Evolutionary conservation across 805 yeast species (phyloP), one percentile per base, ranked within the genome.

Genomic region (Hyphopichia homilentoma): DNA sequence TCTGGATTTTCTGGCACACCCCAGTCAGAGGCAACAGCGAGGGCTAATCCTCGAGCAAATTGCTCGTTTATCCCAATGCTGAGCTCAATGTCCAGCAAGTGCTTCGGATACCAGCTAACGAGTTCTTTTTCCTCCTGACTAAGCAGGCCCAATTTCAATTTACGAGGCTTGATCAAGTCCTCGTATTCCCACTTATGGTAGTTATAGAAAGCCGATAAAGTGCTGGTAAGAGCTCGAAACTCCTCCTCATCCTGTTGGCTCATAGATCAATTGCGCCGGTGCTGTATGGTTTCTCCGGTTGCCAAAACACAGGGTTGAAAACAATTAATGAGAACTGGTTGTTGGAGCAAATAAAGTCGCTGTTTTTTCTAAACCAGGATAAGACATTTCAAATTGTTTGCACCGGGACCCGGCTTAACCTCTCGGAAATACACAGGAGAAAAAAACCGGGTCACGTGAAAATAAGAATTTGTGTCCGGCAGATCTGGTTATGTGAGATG

Each of bases 41-140:
- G 7, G 0, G 81, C 77, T 29, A 79, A 50, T 1, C 50, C 38
- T 26, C 60, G 54, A 3, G 70, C 57, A 45, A 76, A 77, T 7
- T 41, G 42, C 16, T 59, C 62, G 45, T 79, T 80, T 24, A 61
- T 50, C 1, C 51, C 54, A 12, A 78, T 62, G 21, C 77, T 67
- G 28, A 58, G 56, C 21, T 54, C 57, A 16, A 79, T 35, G 15
- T 65, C 51, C 2, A 51, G 45, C 2, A 73, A 41, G 43, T 77
- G 68, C 6, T 50, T 30, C 0, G 59, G 60, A 46, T 68, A 75
- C 81, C 81, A 78, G 0, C 77, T 69, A 1, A 79, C 27, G 3
- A 73, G 48, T 8, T 30, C 29, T 36, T 63, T 50, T 24, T 79
- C 83, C 4, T 57, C 56, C 0, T 28, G 28, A 0, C 70, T 36